Evolutionary conservation across 306 rosid genomes (phyloP), one percentile per base, ranked within the genome.

Genomic region (Ormosia semicastrata): DNA sequence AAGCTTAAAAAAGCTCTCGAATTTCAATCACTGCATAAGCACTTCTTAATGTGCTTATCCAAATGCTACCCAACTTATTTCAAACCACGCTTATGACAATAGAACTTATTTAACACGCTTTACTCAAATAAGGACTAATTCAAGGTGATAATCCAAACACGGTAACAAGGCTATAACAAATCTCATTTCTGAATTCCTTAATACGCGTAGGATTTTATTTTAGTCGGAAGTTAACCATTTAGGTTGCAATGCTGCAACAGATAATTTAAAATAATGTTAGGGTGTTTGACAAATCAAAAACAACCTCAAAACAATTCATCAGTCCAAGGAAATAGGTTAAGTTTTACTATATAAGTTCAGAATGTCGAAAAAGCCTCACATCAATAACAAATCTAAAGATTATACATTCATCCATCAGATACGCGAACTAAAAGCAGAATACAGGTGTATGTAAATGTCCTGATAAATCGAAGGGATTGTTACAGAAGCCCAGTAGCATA

Each of bases 401-500:
- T 59, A 65, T 66, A 80, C 66, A 81, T 44, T 36, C 53, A 70
- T 63, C 71, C 66, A 63, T 64, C 59, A 53, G 14, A 32, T n/a
- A 60, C 4, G 8, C 15, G 8, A 81, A 50, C 75, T 47, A 56
- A 14, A 80, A 52, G 75, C 84, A 83, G 5, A 43, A 58, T 52
- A 84, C 54, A 72, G 8, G 54, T 29, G n/a, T 81, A 73, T 37
- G 56, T 29, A 72, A 41, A 67, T 73, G 68, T 82, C 49, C 29
- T 32, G 58, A 66, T 44, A 73, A 39, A 72, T 36, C 37, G 54
- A 46, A 71, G 67, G 68, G 59, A 74, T 70, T 40, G 41, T 72
- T 72, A 85, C 87, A 82, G 50, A 79, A 74, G 64, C 79, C 84
- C 79, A 30, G 71, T 54, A 57, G 49, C 76, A 75, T 13, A 50